These are phyloP conservation scores for Thelonectria rubi DNA, from an alignment of 2,329 filamentous ascomycete species.

Conservation along the genomic window DNA sequence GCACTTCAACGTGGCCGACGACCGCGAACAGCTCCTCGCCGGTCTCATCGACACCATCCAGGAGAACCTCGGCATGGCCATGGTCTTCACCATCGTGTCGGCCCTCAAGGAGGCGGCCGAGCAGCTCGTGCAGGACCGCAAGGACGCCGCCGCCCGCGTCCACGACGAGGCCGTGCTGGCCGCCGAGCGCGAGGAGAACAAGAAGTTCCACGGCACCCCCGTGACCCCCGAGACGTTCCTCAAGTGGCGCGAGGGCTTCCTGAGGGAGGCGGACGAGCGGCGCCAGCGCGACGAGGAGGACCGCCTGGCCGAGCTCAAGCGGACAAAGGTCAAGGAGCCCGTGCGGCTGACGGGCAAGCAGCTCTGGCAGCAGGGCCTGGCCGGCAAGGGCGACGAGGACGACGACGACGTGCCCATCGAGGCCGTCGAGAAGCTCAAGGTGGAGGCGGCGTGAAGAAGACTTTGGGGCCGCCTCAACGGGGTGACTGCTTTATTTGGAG, in stretches of 20 bases:
- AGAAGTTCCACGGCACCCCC: conserved; percentile 90
- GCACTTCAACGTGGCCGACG: conserved; percentile 80
- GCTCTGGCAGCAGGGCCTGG: conserved; percentile 80
- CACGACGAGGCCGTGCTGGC: conserved; percentile 64
- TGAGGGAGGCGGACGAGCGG: conserved; percentile 81
- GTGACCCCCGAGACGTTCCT: conserved; percentile 89
- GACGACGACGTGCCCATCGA: conserved; percentile 72
- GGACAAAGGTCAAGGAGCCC: conserved; percentile 78
- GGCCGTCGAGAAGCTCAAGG: conserved; percentile 75
- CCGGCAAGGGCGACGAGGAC: conserved; percentile 70
- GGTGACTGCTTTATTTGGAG: conserved; percentile 38
- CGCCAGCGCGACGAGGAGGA: conserved; percentile 76
- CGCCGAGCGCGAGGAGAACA: conserved; percentile 90
- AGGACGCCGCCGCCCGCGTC: conserved; percentile 67
- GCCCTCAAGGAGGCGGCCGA: conserved; percentile 92
- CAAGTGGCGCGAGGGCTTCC: conserved; percentile 82
- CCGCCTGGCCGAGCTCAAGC: conserved; percentile 82
- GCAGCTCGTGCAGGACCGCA: conserved; percentile 78
- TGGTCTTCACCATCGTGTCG: conserved; percentile 92
- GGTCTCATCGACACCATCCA: conserved; percentile 79
- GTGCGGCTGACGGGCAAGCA: conserved; percentile 77
- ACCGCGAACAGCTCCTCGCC: conserved; percentile 78
- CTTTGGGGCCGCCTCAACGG: not conserved
- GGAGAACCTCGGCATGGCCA: conserved; percentile 96
- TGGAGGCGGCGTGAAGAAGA: conserved; percentile 62